Percentiles rank a stretch among this genome's conserved stretches.
These are phyloP conservation scores for Xylaria sp. DNA, from an alignment of 2,329 filamentous ascomycete species.

Conservation along the genomic window DNA sequence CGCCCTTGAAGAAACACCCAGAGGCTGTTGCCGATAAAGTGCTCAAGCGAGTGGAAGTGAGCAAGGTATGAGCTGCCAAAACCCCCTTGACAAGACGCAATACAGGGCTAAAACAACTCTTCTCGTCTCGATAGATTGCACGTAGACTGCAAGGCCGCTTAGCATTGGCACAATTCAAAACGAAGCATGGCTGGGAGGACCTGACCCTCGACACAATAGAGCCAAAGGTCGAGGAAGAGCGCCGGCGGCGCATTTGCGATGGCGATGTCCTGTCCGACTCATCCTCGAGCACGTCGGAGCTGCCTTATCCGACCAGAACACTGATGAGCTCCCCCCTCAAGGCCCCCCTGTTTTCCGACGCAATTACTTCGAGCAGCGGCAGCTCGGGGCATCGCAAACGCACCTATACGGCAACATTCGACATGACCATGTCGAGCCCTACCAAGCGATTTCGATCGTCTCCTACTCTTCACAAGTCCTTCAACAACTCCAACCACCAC, in stretches of 20 bases:
- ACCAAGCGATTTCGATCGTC: slow-evolving; percentile 78
- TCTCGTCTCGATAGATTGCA: slow-evolving; percentile 75
- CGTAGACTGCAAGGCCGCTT: slow-evolving; percentile 92
- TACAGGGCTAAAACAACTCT: slow-evolving; percentile 37
- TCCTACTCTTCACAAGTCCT: slow-evolving; percentile 69
- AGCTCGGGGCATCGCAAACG: slow-evolving; percentile 74
- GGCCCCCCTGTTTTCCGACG: slow-evolving; percentile 83
- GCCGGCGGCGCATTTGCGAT: slow-evolving; percentile 75
- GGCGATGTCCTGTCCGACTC: slow-evolving; percentile 87
- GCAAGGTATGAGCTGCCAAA: slow-evolving; percentile 68
- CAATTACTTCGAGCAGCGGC: slow-evolving; percentile 76
- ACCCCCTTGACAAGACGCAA: slow-evolving; percentile 21
- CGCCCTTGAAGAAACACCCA: slow-evolving; percentile 71
- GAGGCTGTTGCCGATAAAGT: slow-evolving; percentile 75
- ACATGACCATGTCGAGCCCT: slow-evolving; percentile 65
- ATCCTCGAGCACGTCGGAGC: slow-evolving; percentile 84
- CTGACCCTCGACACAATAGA: slow-evolving; percentile 87
- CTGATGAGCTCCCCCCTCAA: slow-evolving; percentile 89
- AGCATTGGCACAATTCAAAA: slow-evolving; percentile 96
- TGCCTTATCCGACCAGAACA: slow-evolving; percentile 73
- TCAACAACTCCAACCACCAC: slow-evolving; percentile 60
- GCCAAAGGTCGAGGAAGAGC: slow-evolving; percentile 82
- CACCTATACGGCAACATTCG: slow-evolving; percentile 69
- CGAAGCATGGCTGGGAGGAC: slow-evolving; percentile 94
- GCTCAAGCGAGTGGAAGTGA: slow-evolving; percentile 77